These are phyloP conservation scores for Gonium pectorale DNA, from an alignment of 139 green algal genomes.

Conservation along the genomic window DNA sequence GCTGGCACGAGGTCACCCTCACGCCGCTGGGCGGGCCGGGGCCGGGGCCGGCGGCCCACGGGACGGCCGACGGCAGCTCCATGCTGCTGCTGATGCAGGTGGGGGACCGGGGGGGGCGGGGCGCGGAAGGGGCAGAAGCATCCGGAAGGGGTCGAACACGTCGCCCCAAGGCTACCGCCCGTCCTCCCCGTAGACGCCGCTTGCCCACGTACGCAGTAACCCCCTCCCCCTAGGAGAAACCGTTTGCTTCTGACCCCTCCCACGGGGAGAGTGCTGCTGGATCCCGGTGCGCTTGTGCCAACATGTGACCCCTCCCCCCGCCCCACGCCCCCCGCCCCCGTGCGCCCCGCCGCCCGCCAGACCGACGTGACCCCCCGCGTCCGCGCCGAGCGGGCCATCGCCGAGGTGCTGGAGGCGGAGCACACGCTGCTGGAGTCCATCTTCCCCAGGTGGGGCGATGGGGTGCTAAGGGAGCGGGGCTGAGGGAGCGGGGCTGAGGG, in stretches of 20 bases:
- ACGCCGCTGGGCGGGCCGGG: not conserved
- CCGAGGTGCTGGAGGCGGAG: constrained; percentile 20
- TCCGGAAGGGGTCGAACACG: not conserved
- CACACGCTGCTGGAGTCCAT: constrained; percentile 28
- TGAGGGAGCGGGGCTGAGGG: no score
- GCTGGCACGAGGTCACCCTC: not conserved
- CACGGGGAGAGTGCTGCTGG: not conserved
- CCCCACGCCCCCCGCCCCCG: not conserved
- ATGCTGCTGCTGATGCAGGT: constrained; percentile 14
- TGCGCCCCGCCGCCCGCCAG: not conserved
- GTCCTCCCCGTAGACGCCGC: not conserved
- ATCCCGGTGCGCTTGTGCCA: not conserved
- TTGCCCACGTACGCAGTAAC: not conserved
- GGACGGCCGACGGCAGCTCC: not conserved
- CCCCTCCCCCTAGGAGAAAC: not conserved
- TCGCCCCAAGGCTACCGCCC: not conserved
- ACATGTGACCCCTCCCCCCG: not conserved
- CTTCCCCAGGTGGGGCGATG: constrained; percentile 14
- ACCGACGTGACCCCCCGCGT: constrained; percentile 27
- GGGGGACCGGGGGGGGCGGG: no score
- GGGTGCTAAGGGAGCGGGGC: no score
- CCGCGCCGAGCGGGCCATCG: not conserved
- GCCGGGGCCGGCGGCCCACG: not conserved
- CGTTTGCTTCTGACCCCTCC: not conserved
- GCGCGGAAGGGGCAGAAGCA: not conserved